phyloP scores from a whole-genome alignment of 2,329 filamentous ascomycete genomes.

The Xylariomycetidae sp. region DNA sequence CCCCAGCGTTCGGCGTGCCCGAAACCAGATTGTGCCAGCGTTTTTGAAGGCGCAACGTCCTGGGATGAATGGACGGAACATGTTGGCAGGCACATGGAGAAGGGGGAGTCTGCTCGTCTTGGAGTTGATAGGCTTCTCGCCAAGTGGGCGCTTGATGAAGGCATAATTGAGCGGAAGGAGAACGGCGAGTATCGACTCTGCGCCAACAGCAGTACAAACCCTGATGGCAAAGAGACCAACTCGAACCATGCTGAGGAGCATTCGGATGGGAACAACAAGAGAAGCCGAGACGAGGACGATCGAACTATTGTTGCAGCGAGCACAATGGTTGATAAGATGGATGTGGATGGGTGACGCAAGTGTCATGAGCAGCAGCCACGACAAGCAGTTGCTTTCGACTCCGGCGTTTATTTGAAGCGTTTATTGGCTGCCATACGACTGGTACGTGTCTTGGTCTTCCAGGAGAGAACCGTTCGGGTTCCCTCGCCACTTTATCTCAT shows the following conservation, averaged over 20 bases:
- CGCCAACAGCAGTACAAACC: slow-evolving; percentile 34
- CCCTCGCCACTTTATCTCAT: no score
- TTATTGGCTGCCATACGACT: no score
- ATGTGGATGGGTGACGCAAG: slow-evolving; percentile 25
- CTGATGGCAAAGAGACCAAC: slow-evolving; percentile 21
- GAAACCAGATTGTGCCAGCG: slow-evolving; percentile 61
- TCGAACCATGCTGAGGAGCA: slow-evolving; percentile 21
- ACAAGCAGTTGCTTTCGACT: background rate
- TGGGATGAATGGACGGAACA: slow-evolving; percentile 95
- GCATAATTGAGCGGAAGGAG: slow-evolving; percentile 53
- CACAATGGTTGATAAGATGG: slow-evolving; percentile 29
- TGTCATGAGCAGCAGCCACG: background rate
- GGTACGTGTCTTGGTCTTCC: no score
- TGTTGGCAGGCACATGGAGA: slow-evolving; percentile 83
- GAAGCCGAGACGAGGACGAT: slow-evolving; percentile 21
- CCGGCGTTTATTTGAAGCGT: no score
- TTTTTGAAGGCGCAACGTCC: slow-evolving; percentile 64
- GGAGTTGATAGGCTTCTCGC: slow-evolving; percentile 53
- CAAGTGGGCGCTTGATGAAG: slow-evolving; percentile 57
- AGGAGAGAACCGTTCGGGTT: no score
- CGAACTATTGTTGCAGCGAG: slow-evolving; percentile 29
- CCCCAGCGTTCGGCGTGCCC: slow-evolving; percentile 68
- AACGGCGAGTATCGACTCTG: slow-evolving; percentile 53
- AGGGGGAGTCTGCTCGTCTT: slow-evolving; percentile 52
- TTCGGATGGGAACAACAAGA: slow-evolving; percentile 25